These are phyloP conservation scores for Seiridium cupressi DNA, from an alignment of 2,329 filamentous ascomycete genomes.

Conservation along the genomic window DNA sequence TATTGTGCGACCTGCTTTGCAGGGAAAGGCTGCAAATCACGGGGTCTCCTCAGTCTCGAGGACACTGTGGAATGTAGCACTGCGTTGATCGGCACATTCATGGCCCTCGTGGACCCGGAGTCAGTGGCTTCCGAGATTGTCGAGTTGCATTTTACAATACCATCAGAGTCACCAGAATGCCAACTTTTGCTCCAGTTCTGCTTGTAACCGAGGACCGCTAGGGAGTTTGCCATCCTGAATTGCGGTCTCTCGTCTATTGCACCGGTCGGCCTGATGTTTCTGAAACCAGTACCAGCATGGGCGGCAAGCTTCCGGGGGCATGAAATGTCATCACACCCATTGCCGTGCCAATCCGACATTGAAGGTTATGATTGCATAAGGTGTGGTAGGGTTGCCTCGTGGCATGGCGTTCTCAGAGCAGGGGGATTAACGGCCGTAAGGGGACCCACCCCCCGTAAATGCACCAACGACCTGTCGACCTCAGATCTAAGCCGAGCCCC, in stretches of 20 bases:
- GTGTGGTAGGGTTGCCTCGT: conserved; percentile 1
- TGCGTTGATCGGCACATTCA: neutral
- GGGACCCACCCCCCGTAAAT: neutral
- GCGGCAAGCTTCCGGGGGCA: too few relatives aligned
- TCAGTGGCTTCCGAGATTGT: conserved; percentile 3
- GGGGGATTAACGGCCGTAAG: conserved; percentile 3
- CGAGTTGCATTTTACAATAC: conserved; percentile 4
- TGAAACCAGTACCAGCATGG: too few relatives aligned
- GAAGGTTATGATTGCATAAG: neutral
- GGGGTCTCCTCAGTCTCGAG: neutral
- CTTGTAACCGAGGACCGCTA: too few relatives aligned
- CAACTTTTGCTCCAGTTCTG: neutral
- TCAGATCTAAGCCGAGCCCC: neutral
- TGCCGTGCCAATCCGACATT: neutral
- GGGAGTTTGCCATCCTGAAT: too few relatives aligned
- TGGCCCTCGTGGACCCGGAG: neutral
- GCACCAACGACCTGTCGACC: neutral
- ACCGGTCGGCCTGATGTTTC: too few relatives aligned
- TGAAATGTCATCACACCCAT: neutral
- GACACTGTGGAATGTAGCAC: neutral
- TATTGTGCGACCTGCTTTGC: too few relatives aligned
- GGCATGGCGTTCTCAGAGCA: neutral
- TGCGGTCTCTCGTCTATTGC: too few relatives aligned
- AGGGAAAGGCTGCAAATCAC: neutral
- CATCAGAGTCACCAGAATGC: neutral